Base-by-base conservation (phyloP, 306 rosid genomes). In the Malus asiatica region DNA sequence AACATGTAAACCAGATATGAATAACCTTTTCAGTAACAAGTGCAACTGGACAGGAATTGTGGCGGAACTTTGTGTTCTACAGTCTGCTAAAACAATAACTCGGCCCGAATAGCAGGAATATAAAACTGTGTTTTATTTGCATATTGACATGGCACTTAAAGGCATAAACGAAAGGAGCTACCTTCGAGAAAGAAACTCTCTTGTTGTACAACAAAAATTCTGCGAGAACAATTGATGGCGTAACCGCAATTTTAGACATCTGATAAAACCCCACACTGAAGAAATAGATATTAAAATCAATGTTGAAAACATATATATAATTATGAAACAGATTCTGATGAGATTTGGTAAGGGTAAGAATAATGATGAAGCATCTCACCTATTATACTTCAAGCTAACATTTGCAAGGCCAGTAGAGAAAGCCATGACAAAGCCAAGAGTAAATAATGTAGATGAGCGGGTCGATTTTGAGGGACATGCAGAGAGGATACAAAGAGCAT, bases 191-290 rank as follows among this genome's bases (percentile, higher is more conserved):
- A 86, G 93, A 86, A 85, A 89, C 97, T 85, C 78, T 86, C 87
- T 88, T 90, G 58, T 71, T 82, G 70, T 86, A 88, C 75, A 85
- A 73, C 61, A 88, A 33, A 84, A 88, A 93, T 70, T 93, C 97
- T 64, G 93, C 97, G 48, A 89, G 77, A 79, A 89, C 93, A 84
- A 90, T 93, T 53, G 98, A 88, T 4, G 93, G 95, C 3, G 97
- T 89, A 66, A 93, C 93, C 6, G 95, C 93, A 63, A 93, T 93
- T 86, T 93, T 93, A 73, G 98, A 89, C 97, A 93, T 93, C 90
- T 93, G 97, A 87, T 90, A 93, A 75, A 93, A 90, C 42, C 98
- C 97, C 82, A 93, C 88, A 84, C 98, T 90, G 96, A 66, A 86
- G 80, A 84, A 53, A 78, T 8, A 72, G 83, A 74, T 22, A 79